Evolutionary conservation across 148 eudicot species (phyloP), one percentile per base, ranked within the genome.

Genomic region (Salicornia ramosissima): DNA sequence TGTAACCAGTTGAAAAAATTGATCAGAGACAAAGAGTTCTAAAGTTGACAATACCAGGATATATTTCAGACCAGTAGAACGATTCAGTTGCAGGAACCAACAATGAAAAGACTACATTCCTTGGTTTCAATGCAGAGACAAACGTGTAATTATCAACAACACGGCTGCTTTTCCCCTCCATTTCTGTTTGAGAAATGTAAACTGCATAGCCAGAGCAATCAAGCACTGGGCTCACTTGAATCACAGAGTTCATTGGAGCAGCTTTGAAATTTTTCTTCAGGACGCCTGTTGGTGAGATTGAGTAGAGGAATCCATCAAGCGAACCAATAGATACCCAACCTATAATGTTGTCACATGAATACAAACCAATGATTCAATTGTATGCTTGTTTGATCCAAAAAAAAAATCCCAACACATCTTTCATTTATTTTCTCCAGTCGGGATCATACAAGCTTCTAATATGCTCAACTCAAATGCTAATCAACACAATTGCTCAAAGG

Each of bases 281-380:
- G 36, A 56, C 74, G 43, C 99, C 99, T 25, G 71, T 67, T 53
- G 96, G 96, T 51, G 99, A 94, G 64, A 94, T 78, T 52, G 97
- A 94, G 57, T 94, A 94, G 3, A 94, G 78, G 72, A 33, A 82
- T 19, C 99, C 99, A 73, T 94, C 93, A 61, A 91, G 74, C 34
- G 99, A 94, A 53, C 99, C 96, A 40, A 88, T 68, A 47, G 99
- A 88, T 69, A 94, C 75, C 99, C 99, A 94, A 22, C 99, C 99
- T 94, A 76, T 39, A 45, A 71, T 53, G 68, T 39, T 47, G 75
- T 67, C 50, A 59, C 3, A 69, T 63, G 58, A 42, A 13, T 25
- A 10, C 34, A 34, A 0, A 15, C 6, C 18, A 24, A 14, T 4
- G 6, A 16, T 29, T 29, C 24, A 52, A n/a, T 21, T 10, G 15